Evolutionary conservation across 2,329 filamentous ascomycete species (phyloP), one percentile per base, ranked within the genome.

Genomic region (Beauveria medogensis): DNA sequence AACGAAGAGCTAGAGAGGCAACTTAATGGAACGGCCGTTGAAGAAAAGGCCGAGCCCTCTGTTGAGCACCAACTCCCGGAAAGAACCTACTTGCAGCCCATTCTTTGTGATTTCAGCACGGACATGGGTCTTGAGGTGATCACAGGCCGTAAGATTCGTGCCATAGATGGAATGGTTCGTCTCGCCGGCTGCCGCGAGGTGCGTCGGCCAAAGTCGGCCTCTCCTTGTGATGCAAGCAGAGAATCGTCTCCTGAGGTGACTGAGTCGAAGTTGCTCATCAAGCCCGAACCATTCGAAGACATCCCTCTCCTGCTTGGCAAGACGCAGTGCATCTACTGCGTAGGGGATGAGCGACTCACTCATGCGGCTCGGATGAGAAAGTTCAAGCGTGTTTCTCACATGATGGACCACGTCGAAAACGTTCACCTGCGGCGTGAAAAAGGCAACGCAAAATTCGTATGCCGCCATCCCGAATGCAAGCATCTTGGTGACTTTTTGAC

Each of bases 281-380:
- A 28, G 26, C 37, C 51, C 14, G 20, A 54, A n/a, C 37, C 7
- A 28, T 54, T 54, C 6, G 48, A 64, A 51, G 47, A 64, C n/a
- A 22, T 22, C n/a, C 60, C 60, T 2, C 20, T 64, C 2, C 20
- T 63, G 3, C 40, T 63, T 5, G 48, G 41, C 2, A 61, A 55
- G 40, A 64, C 30, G 20, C 54, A 64, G 26, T 64, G 48, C 24
- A 63, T 63, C 37, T 64, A 59, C 40, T 63, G 50, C 10, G 50
- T 61, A n/a, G 43, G 61, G n/a, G 55, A 63, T 55, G 54, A 59
- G 61, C 30, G 50, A 47, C 46, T 64, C 22, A 43, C 55, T 5
- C 44, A 54, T 24, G 46, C 8, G 1, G 24, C 26, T 16, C 18
- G 56, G 2, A 60, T 62, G 26, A 47, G 62, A n/a, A 41, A 50